These are phyloP conservation scores for Rhytidhysteron rufulum DNA, from an alignment of 2,329 filamentous ascomycete genomes.

Conservation along the genomic window DNA sequence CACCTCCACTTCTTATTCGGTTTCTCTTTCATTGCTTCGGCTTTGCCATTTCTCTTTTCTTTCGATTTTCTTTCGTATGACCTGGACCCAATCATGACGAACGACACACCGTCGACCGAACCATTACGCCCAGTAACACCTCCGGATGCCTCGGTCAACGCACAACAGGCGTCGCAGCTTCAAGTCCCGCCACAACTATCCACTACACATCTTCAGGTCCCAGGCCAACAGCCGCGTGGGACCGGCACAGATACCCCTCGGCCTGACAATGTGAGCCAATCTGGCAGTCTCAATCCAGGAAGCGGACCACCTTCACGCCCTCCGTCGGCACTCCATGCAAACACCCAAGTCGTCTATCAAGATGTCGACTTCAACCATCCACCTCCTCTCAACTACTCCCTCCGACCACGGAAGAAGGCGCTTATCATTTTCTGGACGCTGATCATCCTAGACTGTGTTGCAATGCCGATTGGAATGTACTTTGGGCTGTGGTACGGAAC, in stretches of 20 bases:
- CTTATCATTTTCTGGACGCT: constrained; percentile 59
- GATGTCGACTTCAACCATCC: constrained; percentile 40
- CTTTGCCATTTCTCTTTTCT: constrained; percentile 5
- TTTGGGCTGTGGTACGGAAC: constrained; percentile 59
- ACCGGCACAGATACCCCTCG: constrained; percentile 9
- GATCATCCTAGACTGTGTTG: constrained; percentile 56
- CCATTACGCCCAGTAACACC: constrained; percentile 21
- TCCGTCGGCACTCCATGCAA: constrained; percentile 32
- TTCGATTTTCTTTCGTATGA: neutral
- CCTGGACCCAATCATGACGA: constrained; percentile 16
- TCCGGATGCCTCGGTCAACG: too few relatives aligned
- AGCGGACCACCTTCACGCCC: constrained; percentile 26
- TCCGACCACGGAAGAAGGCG: constrained; percentile 51
- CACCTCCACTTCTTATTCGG: too few relatives aligned
- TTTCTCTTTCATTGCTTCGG: too few relatives aligned
- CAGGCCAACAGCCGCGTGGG: constrained; percentile 5
- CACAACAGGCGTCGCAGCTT: too few relatives aligned
- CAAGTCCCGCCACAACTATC: constrained; percentile 1
- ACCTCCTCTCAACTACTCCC: constrained; percentile 54
- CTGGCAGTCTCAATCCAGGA: constrained; percentile 2
- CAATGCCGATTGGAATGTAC: constrained; percentile 57
- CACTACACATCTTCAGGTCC: constrained; percentile 5
- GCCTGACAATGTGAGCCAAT: constrained; percentile 11
- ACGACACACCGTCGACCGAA: constrained; percentile 26
- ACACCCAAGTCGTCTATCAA: constrained; percentile 38